Conservation (phyloP, 2,329 filamentous ascomycete species). For the Sporothrix phasma region DNA sequence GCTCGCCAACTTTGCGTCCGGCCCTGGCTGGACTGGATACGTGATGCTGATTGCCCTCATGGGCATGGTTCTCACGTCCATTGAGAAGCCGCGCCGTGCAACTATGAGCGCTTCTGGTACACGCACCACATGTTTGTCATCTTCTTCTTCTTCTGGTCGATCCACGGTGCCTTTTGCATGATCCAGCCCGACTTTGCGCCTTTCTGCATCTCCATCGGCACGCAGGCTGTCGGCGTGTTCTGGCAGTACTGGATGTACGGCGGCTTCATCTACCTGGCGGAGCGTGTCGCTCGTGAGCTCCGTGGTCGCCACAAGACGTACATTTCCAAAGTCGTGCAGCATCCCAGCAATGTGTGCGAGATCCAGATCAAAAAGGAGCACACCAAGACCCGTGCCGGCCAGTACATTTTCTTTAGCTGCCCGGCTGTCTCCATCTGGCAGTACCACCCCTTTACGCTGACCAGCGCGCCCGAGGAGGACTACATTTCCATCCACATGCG, state of each 20-base stretch:
- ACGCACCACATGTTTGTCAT: constrained; percentile 80
- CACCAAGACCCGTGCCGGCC: constrained; percentile 69
- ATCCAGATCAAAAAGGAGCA: constrained; percentile 88
- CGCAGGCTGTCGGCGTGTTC: constrained; percentile 62
- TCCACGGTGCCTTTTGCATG: constrained; percentile 85
- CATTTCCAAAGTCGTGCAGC: constrained; percentile 81
- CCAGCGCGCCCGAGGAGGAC: constrained; percentile 79
- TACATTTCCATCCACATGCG: constrained; percentile 83
- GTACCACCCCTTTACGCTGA: constrained; percentile 80
- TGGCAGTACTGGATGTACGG: constrained; percentile 86
- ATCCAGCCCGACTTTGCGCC: constrained; percentile 75
- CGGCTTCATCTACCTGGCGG: constrained; percentile 69
- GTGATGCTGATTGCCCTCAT: constrained; percentile 72
- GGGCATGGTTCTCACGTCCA: constrained; percentile 66
- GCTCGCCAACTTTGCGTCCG: constrained; percentile 65
- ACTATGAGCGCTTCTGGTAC: constrained; percentile 88
- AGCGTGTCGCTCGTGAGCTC: constrained; percentile 67
- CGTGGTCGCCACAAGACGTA: constrained; percentile 75
- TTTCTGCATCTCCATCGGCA: constrained; percentile 60
- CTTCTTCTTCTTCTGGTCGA: constrained; percentile 87
- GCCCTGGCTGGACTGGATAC: constrained; percentile 79
- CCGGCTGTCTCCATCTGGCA: constrained; percentile 81
- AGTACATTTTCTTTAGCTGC: constrained; percentile 85
- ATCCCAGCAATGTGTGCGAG: constrained; percentile 80
- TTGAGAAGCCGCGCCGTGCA: constrained; percentile 67